Evolutionary conservation across 805 yeast species (phyloP), one percentile per base, ranked within the genome.

Genomic region (Candida multigemmis): DNA sequence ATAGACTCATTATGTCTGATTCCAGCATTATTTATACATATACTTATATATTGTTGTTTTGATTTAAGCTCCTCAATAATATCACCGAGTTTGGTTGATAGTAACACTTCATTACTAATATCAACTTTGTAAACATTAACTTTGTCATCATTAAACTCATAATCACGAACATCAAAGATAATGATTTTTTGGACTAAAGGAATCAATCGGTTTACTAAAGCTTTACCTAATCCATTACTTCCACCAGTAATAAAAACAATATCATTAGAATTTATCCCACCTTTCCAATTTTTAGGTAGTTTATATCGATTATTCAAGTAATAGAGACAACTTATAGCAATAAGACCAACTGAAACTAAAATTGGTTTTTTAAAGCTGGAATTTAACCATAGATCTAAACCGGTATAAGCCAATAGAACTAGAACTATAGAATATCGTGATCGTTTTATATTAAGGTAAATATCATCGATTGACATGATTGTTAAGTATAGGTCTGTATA

Each of bases 181-280:
- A 42, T 36, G 9, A 65, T 48, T 12, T 33, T 41, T 11, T 33
- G 42, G 4, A 32, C 23, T n/a, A 37, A 37, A 12, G 22, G 16
- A 16, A 46, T 16, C 3, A 68, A 35, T 12, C 14, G 24, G 18
- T 38, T 36, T 3, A 56, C 63, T 4, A 68, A 39, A 24, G 56
- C 64, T 2, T 40, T 35, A 0, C 78, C 78, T n/a, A 71, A 44
- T 0, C 78, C 77, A 17, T 44, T 37, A 10, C 67, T 49, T 0
- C 75, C 77, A 0, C 78, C 78, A 1, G 76, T 69, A 5, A 69
- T 46, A 14, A 68, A 24, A 2, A 65, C 62, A 14, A 41, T 35
- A 28, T 47, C 52, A 1, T 34, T 21, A 19, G 12, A 22, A 16
- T 12, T n/a, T 10, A 22, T 16, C 8, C 30, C 30, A 24, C 7